A percentile compares a stretch with the other conserved stretches of the same genome.
These are phyloP conservation scores for Leptosphaerulina australis DNA, from an alignment of 2,329 filamentous ascomycete species.

Conservation along the genomic window DNA sequence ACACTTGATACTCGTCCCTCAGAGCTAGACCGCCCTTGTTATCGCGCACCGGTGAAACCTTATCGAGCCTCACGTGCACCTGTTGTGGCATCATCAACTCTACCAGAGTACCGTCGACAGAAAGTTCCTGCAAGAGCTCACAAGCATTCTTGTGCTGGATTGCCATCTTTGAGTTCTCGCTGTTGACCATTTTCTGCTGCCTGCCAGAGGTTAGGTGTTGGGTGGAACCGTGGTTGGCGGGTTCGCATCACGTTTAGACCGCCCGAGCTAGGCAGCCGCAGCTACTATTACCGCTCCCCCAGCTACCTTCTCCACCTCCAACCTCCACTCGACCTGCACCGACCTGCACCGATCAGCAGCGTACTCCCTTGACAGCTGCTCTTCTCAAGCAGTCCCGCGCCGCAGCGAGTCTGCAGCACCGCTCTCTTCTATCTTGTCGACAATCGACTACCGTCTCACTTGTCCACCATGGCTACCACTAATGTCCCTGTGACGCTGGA, in stretches of 20 bases:
- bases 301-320: constrained; percentile 19
- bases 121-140: constrained; percentile 5
- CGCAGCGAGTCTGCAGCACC: constrained; percentile 21
- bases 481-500: constrained; percentile 63
- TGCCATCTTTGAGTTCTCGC: background rate
- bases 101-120: background rate
- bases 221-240: constrained; percentile 14
- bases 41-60: constrained; percentile 15
- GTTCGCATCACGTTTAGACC: constrained; percentile 17
- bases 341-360: constrained; percentile 10
- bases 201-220: constrained; percentile 16
- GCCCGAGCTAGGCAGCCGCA: constrained; percentile 21
- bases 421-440: constrained; percentile 1
- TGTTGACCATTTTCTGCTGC: constrained; percentile 3
- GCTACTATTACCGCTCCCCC: constrained; percentile 17
- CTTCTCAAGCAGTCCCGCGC: constrained; percentile 11
- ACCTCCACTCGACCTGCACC: constrained; percentile 10
- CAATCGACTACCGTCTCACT: constrained; percentile 1
- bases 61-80: constrained; percentile 17
- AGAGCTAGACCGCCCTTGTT: constrained; percentile 9
- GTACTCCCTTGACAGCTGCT: constrained; percentile 5
- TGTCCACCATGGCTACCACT: constrained; percentile 49
- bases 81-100: constrained; percentile 8
- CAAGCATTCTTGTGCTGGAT: background rate
- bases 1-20: constrained; percentile 8